Conservation (phyloP, 805 yeast genomes). For the Yamadazyma olivae region DNA sequence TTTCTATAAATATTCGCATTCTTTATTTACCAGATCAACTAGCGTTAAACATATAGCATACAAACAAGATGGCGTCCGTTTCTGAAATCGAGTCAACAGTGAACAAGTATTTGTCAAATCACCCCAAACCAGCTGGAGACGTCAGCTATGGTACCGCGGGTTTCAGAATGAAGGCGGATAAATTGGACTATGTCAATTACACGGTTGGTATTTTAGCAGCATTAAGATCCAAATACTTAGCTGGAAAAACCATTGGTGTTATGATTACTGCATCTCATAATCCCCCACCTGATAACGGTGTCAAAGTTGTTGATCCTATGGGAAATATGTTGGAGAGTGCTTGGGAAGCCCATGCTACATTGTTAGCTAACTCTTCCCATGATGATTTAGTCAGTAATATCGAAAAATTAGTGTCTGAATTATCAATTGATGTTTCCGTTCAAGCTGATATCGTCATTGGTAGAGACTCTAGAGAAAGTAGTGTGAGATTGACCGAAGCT, state of each 20-base stretch:
- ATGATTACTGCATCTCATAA: slow-evolving; percentile 97
- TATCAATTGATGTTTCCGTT: slow-evolving; percentile 44
- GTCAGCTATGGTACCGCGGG: slow-evolving; percentile 93
- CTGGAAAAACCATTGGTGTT: slow-evolving; percentile 78
- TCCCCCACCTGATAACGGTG: slow-evolving; percentile 89
- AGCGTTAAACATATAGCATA: too few species aligned
- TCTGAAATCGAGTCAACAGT: too few species aligned
- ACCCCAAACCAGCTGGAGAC: slow-evolving; percentile 10
- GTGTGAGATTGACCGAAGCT: slow-evolving; percentile 59
- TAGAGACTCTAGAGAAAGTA: slow-evolving; percentile 85
- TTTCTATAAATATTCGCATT: too few species aligned
- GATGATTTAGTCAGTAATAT: slow-evolving; percentile 43
- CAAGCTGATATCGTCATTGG: slow-evolving; percentile 62
- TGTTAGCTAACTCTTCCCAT: slow-evolving; percentile 66
- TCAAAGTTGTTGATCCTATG: slow-evolving; percentile 87
- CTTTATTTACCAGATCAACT: too few species aligned
- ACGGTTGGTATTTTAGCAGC: slow-evolving; percentile 81
- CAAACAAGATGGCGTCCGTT: too few species aligned
- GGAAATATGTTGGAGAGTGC: slow-evolving; percentile 83
- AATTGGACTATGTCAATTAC: slow-evolving; percentile 77
- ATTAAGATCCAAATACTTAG: slow-evolving; percentile 69
- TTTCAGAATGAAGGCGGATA: slow-evolving; percentile 70
- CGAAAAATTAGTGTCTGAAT: slow-evolving; percentile 30
- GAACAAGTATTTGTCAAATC: slow-evolving; percentile 6
- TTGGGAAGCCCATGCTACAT: slow-evolving; percentile 86